Conservation (phyloP, 768 basidiomycete species). For the Mycena amicta region DNA sequence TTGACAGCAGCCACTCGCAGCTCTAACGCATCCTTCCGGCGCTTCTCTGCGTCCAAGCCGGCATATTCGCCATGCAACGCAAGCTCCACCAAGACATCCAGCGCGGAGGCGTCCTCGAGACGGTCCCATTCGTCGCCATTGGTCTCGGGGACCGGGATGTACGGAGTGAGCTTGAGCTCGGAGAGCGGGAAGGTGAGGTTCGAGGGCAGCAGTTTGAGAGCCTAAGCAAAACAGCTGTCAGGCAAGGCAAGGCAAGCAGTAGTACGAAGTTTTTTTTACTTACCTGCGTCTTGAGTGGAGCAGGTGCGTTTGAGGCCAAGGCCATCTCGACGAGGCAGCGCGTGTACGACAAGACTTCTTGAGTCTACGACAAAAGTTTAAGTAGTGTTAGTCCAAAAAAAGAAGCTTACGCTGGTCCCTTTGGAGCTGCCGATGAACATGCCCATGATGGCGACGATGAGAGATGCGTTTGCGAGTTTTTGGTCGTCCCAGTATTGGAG, state of each 20-base stretch:
- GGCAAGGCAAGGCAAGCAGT: constrained; percentile 10
- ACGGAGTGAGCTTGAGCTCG: constrained; percentile 67
- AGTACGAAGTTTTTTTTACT: too few relatives aligned
- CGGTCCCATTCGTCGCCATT: constrained; percentile 94
- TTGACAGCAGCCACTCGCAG: constrained; percentile 74
- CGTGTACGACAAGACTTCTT: constrained; percentile 60
- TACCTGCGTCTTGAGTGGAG: constrained; percentile 84
- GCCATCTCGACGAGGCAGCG: constrained; percentile 87
- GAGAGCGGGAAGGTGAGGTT: constrained; percentile 64
- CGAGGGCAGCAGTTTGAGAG: constrained; percentile 48
- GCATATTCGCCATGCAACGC: constrained; percentile 89
- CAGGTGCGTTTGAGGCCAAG: constrained; percentile 92
- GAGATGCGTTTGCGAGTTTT: constrained; percentile 76
- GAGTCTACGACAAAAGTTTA: constrained; percentile 42
- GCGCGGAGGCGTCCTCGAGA: constrained; percentile 74
- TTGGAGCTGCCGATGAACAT: constrained; percentile 76
- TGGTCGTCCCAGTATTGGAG: constrained; percentile 96
- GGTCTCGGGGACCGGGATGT: constrained; percentile 78
- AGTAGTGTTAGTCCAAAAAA: not conserved
- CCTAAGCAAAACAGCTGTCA: constrained; percentile 30
- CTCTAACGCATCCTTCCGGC: constrained; percentile 68
- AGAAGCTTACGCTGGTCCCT: constrained; percentile 54
- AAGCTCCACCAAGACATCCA: constrained; percentile 81
- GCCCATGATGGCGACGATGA: constrained; percentile 84
- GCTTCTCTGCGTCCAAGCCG: constrained; percentile 59